These are phyloP conservation scores for Aspergillus eucalypticola DNA, from an alignment of 2,329 filamentous ascomycete species.

Conservation along the genomic window DNA sequence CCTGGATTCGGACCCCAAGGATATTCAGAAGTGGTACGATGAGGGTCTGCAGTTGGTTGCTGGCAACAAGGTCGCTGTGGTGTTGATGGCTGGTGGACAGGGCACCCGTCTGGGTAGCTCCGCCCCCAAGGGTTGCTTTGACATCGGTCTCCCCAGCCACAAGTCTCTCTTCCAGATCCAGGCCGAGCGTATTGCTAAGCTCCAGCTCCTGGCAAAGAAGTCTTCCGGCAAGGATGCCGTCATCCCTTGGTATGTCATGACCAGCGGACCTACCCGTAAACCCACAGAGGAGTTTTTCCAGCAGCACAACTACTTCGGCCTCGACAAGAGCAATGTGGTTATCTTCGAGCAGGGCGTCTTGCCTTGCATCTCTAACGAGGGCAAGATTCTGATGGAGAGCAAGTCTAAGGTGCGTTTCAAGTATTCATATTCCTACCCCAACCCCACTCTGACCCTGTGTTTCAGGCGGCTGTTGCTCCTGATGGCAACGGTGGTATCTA, in stretches of 20 bases:
- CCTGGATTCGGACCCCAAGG: conserved; percentile 77
- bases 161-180: conserved; percentile 98
- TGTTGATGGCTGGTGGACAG: conserved; percentile 96
- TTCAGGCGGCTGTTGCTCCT: conserved; percentile 80
- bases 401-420: conserved; percentile 67
- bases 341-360: conserved; percentile 97
- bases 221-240: conserved; percentile 63
- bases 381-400: conserved; percentile 91
- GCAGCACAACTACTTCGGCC: conserved; percentile 86
- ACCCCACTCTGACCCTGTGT: neutral
- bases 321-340: conserved; percentile 79
- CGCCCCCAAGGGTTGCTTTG: conserved; percentile 94
- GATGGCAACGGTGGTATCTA: conserved; percentile 98
- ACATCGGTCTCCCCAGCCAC: conserved; percentile 87
- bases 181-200: conserved; percentile 85
- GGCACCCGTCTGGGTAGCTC: conserved; percentile 93
- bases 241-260: conserved; percentile 99
- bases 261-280: conserved; percentile 85
- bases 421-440: neutral
- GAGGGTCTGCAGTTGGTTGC: conserved; percentile 66
- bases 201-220: conserved; percentile 77
- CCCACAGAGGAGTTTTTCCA: conserved; percentile 94
- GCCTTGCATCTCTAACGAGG: conserved; percentile 95
- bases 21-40: conserved; percentile 83
- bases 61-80: conserved; percentile 73